Evolutionary conservation across 345 rosid genomes (phyloP), one percentile per base, ranked within the genome.

Genomic region (Salix koriyanagi): DNA sequence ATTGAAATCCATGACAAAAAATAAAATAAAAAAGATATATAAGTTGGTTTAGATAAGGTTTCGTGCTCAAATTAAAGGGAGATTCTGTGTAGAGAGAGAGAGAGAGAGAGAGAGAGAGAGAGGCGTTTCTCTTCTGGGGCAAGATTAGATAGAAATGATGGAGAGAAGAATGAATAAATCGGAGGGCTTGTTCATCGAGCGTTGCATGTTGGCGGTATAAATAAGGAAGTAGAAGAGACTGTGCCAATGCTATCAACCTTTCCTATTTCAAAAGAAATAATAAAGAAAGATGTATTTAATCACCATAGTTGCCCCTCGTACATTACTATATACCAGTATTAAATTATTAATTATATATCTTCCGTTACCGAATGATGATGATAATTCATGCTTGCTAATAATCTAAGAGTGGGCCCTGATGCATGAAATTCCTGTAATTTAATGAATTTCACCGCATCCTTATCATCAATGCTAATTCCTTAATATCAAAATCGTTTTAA

Each of bases 1-100:
- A 70, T n/a, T 83, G 23, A 83, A 85, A 75, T 87, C 85, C 87
- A 89, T 85, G 54, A 74, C 21, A 16, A 64, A 7, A 41, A 12
- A 0, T 0, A 52, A 25, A 34, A 41, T 7, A 19, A 3, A 42
- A 19, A 65, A 65, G 44, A 66, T 65, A 65, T 65, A 65, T 65
- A 65, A 26, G 39, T 32, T 5, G 36, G 64, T 58, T 58, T 58
- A 58, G 64, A 58, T 21, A 58, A n/a, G 64, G 12, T 23, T 58
- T 23, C 10, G 25, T 58, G 28, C 28, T n/a, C 9, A 58, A n/a
- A 58, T n/a, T 8, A 58, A 58, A 58, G 28, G 25, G 64, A 58
- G 64, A 58, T 58, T 58, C 64, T 58, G 28, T 23, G 64, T 58
- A 3, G 5, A 56, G 61, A 21, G 61, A 56, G 58, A 75, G 44